A percentile compares a stretch with the other conserved stretches of the same genome.
These are phyloP conservation scores for Dipodascus geniculatus DNA, from an alignment of 805 yeast species.

Conservation along the genomic window DNA sequence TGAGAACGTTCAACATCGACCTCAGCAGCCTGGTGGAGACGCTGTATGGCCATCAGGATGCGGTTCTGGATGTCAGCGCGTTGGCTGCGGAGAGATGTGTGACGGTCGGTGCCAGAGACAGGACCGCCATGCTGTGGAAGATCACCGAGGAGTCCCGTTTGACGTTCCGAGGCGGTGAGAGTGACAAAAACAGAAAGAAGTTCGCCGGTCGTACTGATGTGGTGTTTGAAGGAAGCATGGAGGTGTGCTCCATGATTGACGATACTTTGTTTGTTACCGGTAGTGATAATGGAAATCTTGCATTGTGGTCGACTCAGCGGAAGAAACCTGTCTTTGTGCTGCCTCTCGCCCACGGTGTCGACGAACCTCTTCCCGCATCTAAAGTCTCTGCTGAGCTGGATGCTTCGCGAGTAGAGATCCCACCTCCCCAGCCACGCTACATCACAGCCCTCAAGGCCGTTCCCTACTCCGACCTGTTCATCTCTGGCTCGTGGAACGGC, in stretches of 20 bases:
- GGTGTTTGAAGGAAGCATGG: conserved; percentile 69
- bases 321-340: conserved; percentile 71
- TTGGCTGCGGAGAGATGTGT: conserved; percentile 83
- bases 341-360: conserved; percentile 68
- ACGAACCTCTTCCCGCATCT: conserved; percentile 36
- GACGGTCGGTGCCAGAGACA: conserved; percentile 89
- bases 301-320: conserved; percentile 84
- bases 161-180: conserved; percentile 86
- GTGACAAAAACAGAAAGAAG: conserved; percentile 31
- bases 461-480: conserved; percentile 74
- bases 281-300: conserved; percentile 81
- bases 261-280: conserved; percentile 91
- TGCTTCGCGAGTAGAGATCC: conserved; percentile 28
- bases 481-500: conserved; percentile 87
- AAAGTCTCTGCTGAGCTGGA: conserved; percentile 41
- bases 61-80: conserved; percentile 71
- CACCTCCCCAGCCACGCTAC: conserved; percentile 70
- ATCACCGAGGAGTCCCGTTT: conserved; percentile 89
- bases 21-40: conserved; percentile 86
- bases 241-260: conserved; percentile 82
- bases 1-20: conserved; percentile 74
- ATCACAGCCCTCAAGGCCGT: conserved; percentile 72
- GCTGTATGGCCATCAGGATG: conserved; percentile 91
- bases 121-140: conserved; percentile 94
- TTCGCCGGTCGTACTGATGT: conserved; percentile 17